Base-by-base conservation (phyloP, 2,329 filamentous ascomycete species). In the Fusarium caatingaense region DNA sequence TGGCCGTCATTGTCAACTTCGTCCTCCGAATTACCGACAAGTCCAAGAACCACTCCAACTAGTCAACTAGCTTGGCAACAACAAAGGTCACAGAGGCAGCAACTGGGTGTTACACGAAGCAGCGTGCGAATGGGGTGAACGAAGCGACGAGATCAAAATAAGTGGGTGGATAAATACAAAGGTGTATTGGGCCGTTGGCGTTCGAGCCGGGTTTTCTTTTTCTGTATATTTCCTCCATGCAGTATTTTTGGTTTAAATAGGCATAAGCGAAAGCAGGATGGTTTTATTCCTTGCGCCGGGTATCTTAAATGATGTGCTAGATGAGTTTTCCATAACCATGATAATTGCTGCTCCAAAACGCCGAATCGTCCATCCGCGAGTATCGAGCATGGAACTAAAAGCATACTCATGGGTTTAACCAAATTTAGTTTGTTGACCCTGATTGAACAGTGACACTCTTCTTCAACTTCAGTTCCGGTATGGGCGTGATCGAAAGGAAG, bases 1-100 rank as follows among this genome's bases (percentile, higher is more conserved):
- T 93, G 49, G 96, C 95, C 16, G 93, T 99, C n/a, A 85, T 98
- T 56, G 93, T 98, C 77, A 99, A 99, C 84, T 98, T 99, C 79
- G 91, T 97, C 40, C 83, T 99, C 78, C 88, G 94, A 71, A 90
- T 94, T 60, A 80, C 74, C 66, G 80, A 82, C 42, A 77, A 78
- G 62, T 78, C 79, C 45, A 80, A 82, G 75, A 82, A 81, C 76
- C 76, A 81, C 45, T 28, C 54, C 48, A 59, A 61, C 56, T 72
- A 71, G n/a, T 16, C 8, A 16, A 61, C 45, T 69, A 66, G 44
- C 57, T 13, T 18, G 12, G 11, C 30, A 37, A 45, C 20, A 27
- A 51, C 21, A 53, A 51, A 50, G 25, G 40, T 15, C 21, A 23
- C 20, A 42, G 21, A 32, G 5, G 41, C 18, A 42, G 21, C 30